Evolutionary conservation across 2,329 filamentous ascomycete species (phyloP).

Genomic region (Microsporum canis): DNA sequence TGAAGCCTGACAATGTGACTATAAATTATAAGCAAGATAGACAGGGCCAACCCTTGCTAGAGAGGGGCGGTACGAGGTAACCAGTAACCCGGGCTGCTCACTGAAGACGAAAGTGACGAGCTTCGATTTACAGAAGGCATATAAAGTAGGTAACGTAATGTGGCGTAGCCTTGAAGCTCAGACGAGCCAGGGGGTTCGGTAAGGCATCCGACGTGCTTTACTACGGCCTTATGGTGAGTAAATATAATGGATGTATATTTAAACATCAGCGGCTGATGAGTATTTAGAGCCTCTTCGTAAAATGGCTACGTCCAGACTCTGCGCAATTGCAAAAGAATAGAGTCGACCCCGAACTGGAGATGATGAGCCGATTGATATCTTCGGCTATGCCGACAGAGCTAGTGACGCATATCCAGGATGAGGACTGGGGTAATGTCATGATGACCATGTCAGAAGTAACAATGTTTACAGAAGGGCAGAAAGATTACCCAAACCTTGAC

Average conservation of each 20-base stretch:
- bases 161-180: conserved; percentile 6
- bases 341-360: conserved; percentile 20
- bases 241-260: conserved; percentile 10
- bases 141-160: conserved; percentile 6
- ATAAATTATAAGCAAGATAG: conserved; percentile 2
- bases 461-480: conserved; percentile 12
- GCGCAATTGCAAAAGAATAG: conserved; percentile 15
- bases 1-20: conserved; percentile 8
- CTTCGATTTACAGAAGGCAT: conserved; percentile 6
- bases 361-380: conserved; percentile 21
- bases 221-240: conserved; percentile 7
- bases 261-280: no score
- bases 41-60: not conserved
- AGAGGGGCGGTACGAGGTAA: not conserved
- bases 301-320: conserved; percentile 12
- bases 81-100: conserved; percentile 1
- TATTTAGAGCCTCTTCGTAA: no score
- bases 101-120: conserved; percentile 7
- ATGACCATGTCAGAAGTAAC: conserved; percentile 17
- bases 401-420: conserved; percentile 21
- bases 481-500: conserved; percentile 22
- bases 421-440: conserved; percentile 18
- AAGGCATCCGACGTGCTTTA: conserved; percentile 7
- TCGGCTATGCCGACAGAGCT: conserved; percentile 20
- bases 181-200: conserved; percentile 6